Evolutionary conservation across 495 filamentous ascomycete genomes (phyloP).

Genomic region (Penicillium chermesinum): DNA sequence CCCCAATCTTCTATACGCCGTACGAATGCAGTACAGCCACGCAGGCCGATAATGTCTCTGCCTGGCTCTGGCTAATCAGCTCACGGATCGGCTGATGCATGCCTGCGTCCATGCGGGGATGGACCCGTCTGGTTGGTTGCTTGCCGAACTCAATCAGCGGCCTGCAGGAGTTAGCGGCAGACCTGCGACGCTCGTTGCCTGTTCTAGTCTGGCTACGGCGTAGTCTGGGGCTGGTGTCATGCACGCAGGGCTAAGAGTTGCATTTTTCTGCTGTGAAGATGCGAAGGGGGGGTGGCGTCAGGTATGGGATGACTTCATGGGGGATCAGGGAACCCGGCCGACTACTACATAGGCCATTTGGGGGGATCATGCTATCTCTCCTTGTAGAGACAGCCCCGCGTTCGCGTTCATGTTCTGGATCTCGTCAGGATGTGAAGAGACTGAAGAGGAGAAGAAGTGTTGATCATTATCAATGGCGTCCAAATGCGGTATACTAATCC

Average conservation of each 20-base stretch:
- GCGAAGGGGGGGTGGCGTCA: neutral
- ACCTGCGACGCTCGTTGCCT: neutral
- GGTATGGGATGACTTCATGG: neutral
- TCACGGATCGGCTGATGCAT: neutral
- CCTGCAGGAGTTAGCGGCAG: too few relatives aligned
- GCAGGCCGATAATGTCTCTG: neutral
- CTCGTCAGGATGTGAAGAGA: neutral
- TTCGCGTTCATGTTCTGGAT: too few relatives aligned
- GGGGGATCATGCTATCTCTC: neutral
- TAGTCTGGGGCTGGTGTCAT: too few relatives aligned
- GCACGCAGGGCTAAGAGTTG: neutral
- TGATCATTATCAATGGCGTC: neutral
- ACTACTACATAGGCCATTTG: too few relatives aligned
- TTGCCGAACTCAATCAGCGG: neutral
- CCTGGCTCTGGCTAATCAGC: neutral
- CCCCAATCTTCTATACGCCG: neutral
- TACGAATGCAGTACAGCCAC: neutral
- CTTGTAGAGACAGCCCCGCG: too few relatives aligned
- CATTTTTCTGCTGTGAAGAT: neutral
- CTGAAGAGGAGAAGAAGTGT: neutral
- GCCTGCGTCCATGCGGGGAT: neutral
- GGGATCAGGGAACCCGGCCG: too few relatives aligned
- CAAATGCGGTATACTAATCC: neutral
- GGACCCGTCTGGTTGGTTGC: neutral
- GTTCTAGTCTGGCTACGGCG: neutral